phyloP scores from a whole-genome alignment of 1,139 yeast species.

The Casaregolazyma lundiana region DNA sequence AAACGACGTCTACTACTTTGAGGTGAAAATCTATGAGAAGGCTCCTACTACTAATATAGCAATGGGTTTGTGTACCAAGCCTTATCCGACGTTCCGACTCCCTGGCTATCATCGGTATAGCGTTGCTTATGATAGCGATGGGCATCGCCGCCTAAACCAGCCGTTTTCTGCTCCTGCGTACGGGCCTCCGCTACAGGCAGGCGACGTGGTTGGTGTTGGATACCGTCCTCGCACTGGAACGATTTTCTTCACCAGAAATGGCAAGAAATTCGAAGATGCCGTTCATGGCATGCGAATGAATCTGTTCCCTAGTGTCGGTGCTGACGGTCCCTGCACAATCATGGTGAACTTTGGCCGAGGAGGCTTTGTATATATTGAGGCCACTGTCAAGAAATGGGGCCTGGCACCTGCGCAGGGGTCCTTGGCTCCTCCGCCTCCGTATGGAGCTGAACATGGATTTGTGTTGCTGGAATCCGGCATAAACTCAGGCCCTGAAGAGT shows the following conservation, averaged over 20 bases:
- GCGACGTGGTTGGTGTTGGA: constrained; percentile 93
- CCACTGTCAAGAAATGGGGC: constrained; percentile 90
- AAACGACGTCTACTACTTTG: constrained; percentile 89
- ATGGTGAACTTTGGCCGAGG: constrained; percentile 85
- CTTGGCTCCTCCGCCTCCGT: constrained; percentile 73
- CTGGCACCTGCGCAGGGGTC: constrained; percentile 73
- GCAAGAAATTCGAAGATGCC: constrained; percentile 79
- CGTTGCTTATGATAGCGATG: constrained; percentile 82
- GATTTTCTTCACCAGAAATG: constrained; percentile 84
- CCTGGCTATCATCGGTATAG: constrained; percentile 85
- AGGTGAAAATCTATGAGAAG: constrained; percentile 68
- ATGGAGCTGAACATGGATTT: constrained; percentile 47
- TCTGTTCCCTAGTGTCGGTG: constrained; percentile 85
- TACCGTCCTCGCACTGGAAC: constrained; percentile 77
- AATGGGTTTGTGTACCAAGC: constrained; percentile 80
- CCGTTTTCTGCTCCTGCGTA: constrained; percentile 73
- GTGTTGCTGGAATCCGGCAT: constrained; percentile 33
- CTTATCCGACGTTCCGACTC: constrained; percentile 81
- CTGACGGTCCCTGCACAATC: constrained; percentile 67
- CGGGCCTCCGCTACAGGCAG: constrained; percentile 71
- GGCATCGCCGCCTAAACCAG: constrained; percentile 72
- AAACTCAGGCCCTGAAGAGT: constrained; percentile 4
- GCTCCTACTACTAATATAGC: constrained; percentile 54
- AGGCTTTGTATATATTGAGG: constrained; percentile 93
- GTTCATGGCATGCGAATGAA: constrained; percentile 75